These are phyloP conservation scores for Periconia sp. DNA, from an alignment of 2,329 filamentous ascomycete genomes.

Conservation along the genomic window DNA sequence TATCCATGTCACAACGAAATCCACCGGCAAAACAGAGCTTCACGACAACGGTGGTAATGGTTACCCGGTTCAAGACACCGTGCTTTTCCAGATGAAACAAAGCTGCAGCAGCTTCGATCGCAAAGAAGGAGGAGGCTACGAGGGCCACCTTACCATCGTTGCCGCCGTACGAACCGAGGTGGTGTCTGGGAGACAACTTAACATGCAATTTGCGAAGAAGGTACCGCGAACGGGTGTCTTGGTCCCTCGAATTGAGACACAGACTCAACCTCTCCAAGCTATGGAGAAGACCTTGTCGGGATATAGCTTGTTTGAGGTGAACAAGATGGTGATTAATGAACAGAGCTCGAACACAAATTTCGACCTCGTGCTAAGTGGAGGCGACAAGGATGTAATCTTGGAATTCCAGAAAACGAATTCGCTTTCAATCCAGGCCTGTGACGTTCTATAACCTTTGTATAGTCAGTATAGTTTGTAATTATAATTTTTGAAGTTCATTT, in stretches of 20 bases:
- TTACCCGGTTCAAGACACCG: slow-evolving; percentile 2
- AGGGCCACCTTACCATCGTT: slow-evolving; percentile 1
- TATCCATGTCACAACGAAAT: not conserved
- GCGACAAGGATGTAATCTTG: not conserved
- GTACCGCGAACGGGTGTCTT: not conserved
- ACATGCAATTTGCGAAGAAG: slow-evolving; percentile 3
- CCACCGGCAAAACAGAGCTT: not conserved
- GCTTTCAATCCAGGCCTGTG: not conserved
- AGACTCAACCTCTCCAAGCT: not conserved
- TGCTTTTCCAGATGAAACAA: slow-evolving; percentile 3
- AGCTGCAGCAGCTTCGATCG: not conserved
- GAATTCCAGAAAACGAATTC: not conserved
- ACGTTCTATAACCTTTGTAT: too few species aligned
- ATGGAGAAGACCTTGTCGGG: slow-evolving; percentile 1
- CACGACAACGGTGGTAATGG: slow-evolving; percentile 3
- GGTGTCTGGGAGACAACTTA: not conserved
- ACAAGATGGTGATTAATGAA: not conserved
- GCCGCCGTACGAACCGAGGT: slow-evolving; percentile 1
- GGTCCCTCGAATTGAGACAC: slow-evolving; percentile 1
- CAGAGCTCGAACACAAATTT: not conserved
- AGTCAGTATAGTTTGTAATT: too few species aligned
- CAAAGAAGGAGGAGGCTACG: not conserved
- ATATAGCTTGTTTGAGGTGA: slow-evolving; percentile 3
- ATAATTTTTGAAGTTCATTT: too few species aligned
- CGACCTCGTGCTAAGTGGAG: not conserved